Base-by-base conservation (phyloP, 495 filamentous ascomycete species). In the Hypoxylon crocopeplum region DNA sequence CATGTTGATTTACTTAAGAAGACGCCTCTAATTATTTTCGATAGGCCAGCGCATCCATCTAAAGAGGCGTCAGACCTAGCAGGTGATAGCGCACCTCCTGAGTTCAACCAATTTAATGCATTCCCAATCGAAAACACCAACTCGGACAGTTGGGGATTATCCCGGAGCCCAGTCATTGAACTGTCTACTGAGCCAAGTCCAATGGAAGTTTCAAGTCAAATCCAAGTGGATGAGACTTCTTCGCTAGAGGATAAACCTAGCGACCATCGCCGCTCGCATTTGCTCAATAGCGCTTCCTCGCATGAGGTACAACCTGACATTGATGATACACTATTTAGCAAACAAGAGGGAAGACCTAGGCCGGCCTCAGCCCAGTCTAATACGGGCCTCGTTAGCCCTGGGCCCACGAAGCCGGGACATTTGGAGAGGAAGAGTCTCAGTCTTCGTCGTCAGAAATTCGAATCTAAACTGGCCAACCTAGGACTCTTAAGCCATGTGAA, bases 1-100 rank as follows among this genome's bases (percentile, higher is more conserved):
- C 16, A 19, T 10, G 21, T 34, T 7, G 25, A 1, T 22, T 17
- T 39, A 19, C 8, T 44, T 32, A 22, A 29, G 22, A 34, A 33
- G 32, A 36, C 7, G 8, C 29, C 2, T 59, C 61, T 64, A 59
- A 64, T 59, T n/a, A 2, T n/a, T 45, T 56, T 44, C 15, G 17
- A 32, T 41, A 65, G 60, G 7, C 37, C 40, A 32, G n/a, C 33
- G 12, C 19, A 13, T 6, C 40, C 50, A 13, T n/a, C 56, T 12
- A 50, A 54, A 27, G 50, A 54, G 15, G 12, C 13, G 33, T 33
- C 32, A 22, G 48, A 56, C n/a, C 19, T 20, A 15, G 17, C 44
- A 12, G 46, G 20, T 10, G 49, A 51, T 44, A 53, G 30, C 17
- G 21, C 39, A 10, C 42, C 51, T n/a, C n/a, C 56, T 19, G 34